Base-by-base conservation (phyloP, 768 basidiomycete genomes). In the Suillus subluteus region DNA sequence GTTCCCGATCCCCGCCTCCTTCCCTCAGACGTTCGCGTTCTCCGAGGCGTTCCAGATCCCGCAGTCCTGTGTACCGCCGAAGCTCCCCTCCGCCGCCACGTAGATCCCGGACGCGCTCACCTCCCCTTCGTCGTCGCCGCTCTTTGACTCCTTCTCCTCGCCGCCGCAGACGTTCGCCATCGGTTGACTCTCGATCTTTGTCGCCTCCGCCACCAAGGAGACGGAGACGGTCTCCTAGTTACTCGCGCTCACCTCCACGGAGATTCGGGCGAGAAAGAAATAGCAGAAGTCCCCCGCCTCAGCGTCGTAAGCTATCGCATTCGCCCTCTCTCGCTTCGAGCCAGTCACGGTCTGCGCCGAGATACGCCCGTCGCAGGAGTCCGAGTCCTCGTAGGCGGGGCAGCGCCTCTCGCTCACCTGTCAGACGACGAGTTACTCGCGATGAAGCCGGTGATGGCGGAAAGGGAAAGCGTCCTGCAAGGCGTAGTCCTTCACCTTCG, bases 201-300 rank as follows among this genome's bases (percentile, higher is more conserved):
- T 71, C 77, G 68, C 68, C 76, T 56, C 70, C 78, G 67, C 72
- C 79, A 62, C 71, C 73, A 3, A 73, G 76, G 41, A 81, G 81
- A 18, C 81, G 83, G n/a, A 79, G 77, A 13, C 82, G 78, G 70
- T 76, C 87, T 72, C 74, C 85, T 73, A 75, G 87, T 12, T 82
- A 79, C 18, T 85, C 88, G 1, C 78, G 78, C 7, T 82, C 86
- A 2, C 87, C 86, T 8, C 81, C 81, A 55, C 80, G 82, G 46
- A 76, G 78, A 38, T 71, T 72, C 23, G 73, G 74, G 38, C 68
- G 78, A 58, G 77, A 73, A 62, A 72, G 80, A 58, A 82, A 82
- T 68, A 87, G 85, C 67, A 86, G 87, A 56, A 88, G 87, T 72
- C 90, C 88, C 87, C 50, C 80, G 26, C 68, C 76, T 13, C 74